These are phyloP conservation scores for Sanghuangporus weigelae DNA, from an alignment of 1,284 basidiomycete genomes.

Conservation along the genomic window DNA sequence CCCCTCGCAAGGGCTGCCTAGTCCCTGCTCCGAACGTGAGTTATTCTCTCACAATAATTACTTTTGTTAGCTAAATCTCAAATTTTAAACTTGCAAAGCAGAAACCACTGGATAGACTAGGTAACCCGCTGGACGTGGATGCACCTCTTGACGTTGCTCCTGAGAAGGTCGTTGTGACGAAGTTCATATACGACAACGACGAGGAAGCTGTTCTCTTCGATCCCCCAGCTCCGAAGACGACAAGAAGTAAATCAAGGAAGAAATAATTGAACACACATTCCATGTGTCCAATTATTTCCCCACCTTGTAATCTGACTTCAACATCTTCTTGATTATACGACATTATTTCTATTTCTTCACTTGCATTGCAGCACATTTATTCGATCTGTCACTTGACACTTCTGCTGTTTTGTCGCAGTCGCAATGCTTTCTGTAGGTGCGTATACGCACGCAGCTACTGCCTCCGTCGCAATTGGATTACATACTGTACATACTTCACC, in stretches of 20 bases:
- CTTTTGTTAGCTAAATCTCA: not conserved
- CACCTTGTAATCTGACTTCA: not conserved
- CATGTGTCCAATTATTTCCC: too few relatives aligned
- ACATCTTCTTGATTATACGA: not conserved
- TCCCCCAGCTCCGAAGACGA: constrained; percentile 37
- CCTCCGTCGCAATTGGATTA: not conserved
- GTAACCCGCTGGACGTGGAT: constrained; percentile 64
- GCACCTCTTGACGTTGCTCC: constrained; percentile 58
- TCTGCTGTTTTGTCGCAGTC: not conserved
- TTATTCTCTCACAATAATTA: constrained; percentile 15
- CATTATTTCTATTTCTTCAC: not conserved
- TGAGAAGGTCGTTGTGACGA: constrained; percentile 71
- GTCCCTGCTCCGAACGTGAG: constrained; percentile 60
- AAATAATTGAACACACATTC: constrained; percentile 26
- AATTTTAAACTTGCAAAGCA: constrained; percentile 26
- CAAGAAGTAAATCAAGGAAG: constrained; percentile 42
- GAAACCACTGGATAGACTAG: constrained; percentile 66
- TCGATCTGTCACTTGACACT: not conserved
- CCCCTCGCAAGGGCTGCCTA: constrained; percentile 53
- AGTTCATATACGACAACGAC: constrained; percentile 80
- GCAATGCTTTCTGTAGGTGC: not conserved
- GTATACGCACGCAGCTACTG: not conserved
- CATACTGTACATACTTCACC: not conserved
- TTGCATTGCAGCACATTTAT: not conserved
- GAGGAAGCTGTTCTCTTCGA: constrained; percentile 26